phyloP scores from a whole-genome alignment of 1,139 yeast species.

The Debaryomycetaceae sp. region DNA sequence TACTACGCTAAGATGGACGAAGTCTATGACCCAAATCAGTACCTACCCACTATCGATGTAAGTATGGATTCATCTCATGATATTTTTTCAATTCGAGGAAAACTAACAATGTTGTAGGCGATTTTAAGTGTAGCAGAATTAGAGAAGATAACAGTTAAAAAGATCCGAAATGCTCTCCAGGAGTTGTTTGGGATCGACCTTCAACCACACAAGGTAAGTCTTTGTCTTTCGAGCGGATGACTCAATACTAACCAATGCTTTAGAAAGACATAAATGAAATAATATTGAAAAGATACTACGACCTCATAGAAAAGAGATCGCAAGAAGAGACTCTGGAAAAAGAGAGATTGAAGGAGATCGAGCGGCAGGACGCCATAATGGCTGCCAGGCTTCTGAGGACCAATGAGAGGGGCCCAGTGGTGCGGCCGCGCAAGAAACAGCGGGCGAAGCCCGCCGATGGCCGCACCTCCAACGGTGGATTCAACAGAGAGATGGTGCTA shows the following conservation, averaged over 20 bases:
- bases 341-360: constrained; percentile 29
- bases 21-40: constrained; percentile 27
- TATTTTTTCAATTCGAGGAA: not conserved
- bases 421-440: constrained; percentile 7
- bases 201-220: constrained; percentile 43
- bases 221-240: not conserved
- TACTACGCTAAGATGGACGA: constrained; percentile 8
- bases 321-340: constrained; percentile 24
- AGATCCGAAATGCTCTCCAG: constrained; percentile 66
- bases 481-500: constrained; percentile 38
- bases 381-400: constrained; percentile 47
- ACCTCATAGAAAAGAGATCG: constrained; percentile 36
- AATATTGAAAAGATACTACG: constrained; percentile 58
- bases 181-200: constrained; percentile 61
- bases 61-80: constrained; percentile 17
- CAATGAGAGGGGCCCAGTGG: constrained; percentile 5
- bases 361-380: constrained; percentile 39
- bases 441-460: constrained; percentile 1
- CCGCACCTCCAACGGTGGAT: constrained; percentile 21
- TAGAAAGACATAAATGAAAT: constrained; percentile 57
- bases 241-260: constrained; percentile 11
- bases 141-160: constrained; percentile 68
- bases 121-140: constrained; percentile 72
- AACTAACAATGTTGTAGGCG: constrained; percentile 46
- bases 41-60: constrained; percentile 69